These are phyloP conservation scores for Aspergillus funiculosus DNA, from an alignment of 495 filamentous ascomycete genomes.

Conservation along the genomic window DNA sequence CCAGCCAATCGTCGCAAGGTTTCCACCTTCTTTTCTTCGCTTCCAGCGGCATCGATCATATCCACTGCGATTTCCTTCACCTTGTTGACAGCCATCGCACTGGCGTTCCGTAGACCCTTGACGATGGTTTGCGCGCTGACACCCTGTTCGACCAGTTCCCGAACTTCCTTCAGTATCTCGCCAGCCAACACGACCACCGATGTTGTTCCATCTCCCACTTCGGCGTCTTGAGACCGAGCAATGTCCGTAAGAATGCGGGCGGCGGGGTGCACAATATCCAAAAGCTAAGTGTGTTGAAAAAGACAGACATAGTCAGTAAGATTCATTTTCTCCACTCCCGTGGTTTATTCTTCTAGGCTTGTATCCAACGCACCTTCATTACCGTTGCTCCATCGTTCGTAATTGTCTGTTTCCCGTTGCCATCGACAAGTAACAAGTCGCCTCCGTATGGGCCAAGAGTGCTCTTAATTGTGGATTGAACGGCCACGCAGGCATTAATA, in stretches of 20 bases:
- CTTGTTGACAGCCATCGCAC: slow-evolving; percentile 93
- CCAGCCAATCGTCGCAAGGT: slow-evolving; percentile 83
- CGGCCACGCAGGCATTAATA: slow-evolving; percentile 97
- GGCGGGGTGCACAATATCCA: slow-evolving; percentile 97
- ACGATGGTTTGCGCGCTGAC: slow-evolving; percentile 97
- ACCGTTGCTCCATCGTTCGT: slow-evolving; percentile 99
- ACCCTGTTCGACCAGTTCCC: slow-evolving; percentile 90
- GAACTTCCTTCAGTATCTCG: slow-evolving; percentile 93
- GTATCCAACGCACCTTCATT: slow-evolving; percentile 70
- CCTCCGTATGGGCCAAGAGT: slow-evolving; percentile 97
- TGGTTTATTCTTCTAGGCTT: not conserved
- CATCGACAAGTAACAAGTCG: slow-evolving; percentile 90
- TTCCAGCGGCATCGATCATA: slow-evolving; percentile 48
- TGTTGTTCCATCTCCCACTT: slow-evolving; percentile 96
- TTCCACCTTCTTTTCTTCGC: slow-evolving; percentile 79
- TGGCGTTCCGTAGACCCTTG: slow-evolving; percentile 87
- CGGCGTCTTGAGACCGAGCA: slow-evolving; percentile 95
- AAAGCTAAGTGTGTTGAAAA: slow-evolving; percentile 54
- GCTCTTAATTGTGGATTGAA: slow-evolving; percentile 89
- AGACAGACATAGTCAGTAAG: slow-evolving; percentile 2
- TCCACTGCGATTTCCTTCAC: slow-evolving; percentile 94
- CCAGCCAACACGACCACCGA: slow-evolving; percentile 94
- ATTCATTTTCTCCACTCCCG: not conserved
- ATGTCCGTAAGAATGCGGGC: slow-evolving; percentile 98
- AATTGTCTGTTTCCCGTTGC: slow-evolving; percentile 92